Conservation (phyloP, 352 stramenopile genomes). For the Phytophthora citricola region DNA sequence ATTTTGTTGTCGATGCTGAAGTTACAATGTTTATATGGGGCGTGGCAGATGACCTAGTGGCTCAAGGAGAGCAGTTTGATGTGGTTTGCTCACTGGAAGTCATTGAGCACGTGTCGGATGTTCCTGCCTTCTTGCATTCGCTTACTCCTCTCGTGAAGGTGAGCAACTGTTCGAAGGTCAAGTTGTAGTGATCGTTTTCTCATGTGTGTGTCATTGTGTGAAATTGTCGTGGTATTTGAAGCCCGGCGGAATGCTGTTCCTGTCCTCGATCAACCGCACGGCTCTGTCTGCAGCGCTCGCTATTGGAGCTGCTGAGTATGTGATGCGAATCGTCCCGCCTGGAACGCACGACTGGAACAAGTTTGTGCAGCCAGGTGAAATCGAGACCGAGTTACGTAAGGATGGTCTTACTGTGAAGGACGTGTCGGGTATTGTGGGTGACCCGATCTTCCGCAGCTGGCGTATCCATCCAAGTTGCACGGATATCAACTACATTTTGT, state of each 20-base stretch:
- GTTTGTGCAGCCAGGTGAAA: conserved; percentile 78
- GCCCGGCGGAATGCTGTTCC: conserved; percentile 79
- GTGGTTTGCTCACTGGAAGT: conserved; percentile 90
- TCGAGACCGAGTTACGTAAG: conserved; percentile 63
- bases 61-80: conserved; percentile 75
- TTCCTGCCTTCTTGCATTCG: conserved; percentile 71
- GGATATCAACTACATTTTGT: conserved; percentile 88
- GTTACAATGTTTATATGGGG: conserved; percentile 2
- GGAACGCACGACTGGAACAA: conserved; percentile 89
- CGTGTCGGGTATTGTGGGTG: conserved; percentile 80
- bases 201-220: no score
- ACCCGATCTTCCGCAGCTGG: conserved; percentile 79
- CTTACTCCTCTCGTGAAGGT: conserved; percentile 87
- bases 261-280: conserved; percentile 89
- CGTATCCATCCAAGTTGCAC: conserved; percentile 76
- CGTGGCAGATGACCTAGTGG: conserved; percentile 71
- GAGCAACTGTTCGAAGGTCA: not conserved
- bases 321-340: conserved; percentile 76
- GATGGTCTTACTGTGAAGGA: conserved; percentile 68
- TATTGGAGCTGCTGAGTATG: conserved; percentile 81
- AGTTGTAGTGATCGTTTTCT: not conserved
- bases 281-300: conserved; percentile 66
- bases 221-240: conserved; percentile 19
- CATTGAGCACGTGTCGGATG: conserved; percentile 83
- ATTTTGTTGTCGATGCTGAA: conserved; percentile 9